These are phyloP conservation scores for Oryza meridionalis DNA, from an alignment of 176 grass and related monocot genomes.

Conservation along the genomic window DNA sequence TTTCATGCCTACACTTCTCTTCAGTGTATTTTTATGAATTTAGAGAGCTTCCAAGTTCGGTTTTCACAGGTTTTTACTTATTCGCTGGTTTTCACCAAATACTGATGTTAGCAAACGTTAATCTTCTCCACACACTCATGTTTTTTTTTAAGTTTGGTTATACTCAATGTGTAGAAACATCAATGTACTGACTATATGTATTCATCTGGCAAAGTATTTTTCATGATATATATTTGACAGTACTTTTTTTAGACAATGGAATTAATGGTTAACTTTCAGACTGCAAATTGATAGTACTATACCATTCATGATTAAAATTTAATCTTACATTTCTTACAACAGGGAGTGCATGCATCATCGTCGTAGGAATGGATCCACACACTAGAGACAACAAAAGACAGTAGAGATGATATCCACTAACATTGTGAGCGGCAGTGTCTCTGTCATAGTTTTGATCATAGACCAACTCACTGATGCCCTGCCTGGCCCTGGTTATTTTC, in stretches of 20 bases:
- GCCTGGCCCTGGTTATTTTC: not conserved
- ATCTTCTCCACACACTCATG: no score
- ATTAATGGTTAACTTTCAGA: no score
- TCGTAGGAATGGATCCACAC: slow-evolving; percentile 4
- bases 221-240: not conserved
- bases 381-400: not conserved
- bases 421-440: not conserved
- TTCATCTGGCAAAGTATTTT: not conserved
- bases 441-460: slow-evolving; percentile 19
- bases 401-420: not conserved
- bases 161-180: not conserved
- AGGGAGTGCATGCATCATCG: slow-evolving; percentile 12
- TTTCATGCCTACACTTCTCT: no score
- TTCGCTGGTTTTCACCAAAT: no score
- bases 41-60: no score
- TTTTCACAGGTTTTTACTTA: no score
- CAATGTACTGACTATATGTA: not conserved
- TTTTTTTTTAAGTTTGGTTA: not conserved
- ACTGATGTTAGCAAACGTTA: no score
- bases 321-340: not conserved
- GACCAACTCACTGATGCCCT: not conserved
- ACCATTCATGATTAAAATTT: not conserved
- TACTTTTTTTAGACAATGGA: not conserved
- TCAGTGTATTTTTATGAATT: no score
- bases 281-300: not conserved